A percentile compares a stretch with the other conserved stretches of the same genome.
phyloP scores from a whole-genome alignment of 1,284 basidiomycete species.

The Agaricales sp. region DNA sequence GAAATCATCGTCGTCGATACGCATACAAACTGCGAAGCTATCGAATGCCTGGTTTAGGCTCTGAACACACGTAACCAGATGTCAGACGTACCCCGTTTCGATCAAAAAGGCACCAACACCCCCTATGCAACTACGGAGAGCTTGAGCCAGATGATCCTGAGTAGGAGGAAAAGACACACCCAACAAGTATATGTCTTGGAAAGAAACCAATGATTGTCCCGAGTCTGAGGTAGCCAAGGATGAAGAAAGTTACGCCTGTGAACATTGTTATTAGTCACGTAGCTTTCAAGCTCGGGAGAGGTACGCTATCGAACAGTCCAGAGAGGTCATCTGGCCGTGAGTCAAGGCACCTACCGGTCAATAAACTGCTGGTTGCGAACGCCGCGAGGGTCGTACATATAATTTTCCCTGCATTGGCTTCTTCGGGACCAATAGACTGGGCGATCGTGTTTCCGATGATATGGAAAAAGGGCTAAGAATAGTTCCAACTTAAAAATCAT shows the following conservation, averaged over 20 bases:
- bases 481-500: no score
- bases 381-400: constrained; percentile 88
- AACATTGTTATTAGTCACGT: constrained; percentile 3
- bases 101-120: constrained; percentile 93
- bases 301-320: neutral
- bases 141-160: neutral
- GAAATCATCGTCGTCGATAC: constrained; percentile 77
- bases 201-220: constrained; percentile 93
- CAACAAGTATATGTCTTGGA: constrained; percentile 91
- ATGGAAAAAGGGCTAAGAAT: constrained; percentile 90
- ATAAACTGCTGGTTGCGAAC: constrained; percentile 82
- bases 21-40: constrained; percentile 76
- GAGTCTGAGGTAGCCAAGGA: constrained; percentile 77
- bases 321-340: neutral
- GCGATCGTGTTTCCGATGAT: constrained; percentile 80
- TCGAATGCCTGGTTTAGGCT: constrained; percentile 3
- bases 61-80: neutral
- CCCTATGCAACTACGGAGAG: constrained; percentile 69
- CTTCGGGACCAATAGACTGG: constrained; percentile 47
- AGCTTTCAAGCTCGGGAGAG: no score
- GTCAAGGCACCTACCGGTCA: constrained; percentile 58
- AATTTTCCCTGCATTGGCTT: constrained; percentile 60
- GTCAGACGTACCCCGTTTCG: constrained; percentile 60
- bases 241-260: constrained; percentile 75
- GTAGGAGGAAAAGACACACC: constrained; percentile 31